Evolutionary conservation across 805 yeast genomes (phyloP).

Genomic region (Martiniozyma abietophila): DNA sequence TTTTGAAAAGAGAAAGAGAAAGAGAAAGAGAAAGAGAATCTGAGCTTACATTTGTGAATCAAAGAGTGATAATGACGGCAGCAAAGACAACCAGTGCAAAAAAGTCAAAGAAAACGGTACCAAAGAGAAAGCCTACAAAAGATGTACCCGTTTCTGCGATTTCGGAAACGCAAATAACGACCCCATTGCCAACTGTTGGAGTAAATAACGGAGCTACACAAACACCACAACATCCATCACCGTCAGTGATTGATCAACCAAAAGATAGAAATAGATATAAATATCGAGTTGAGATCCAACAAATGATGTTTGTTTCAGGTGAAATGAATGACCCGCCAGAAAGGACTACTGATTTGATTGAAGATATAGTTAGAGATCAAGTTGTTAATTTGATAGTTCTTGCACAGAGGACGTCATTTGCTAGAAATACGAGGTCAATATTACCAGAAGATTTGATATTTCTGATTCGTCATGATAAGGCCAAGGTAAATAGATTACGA

Average conservation of each 20-base stretch:
- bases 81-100: too few relatives aligned
- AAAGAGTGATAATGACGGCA: too few relatives aligned
- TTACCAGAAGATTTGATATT: constrained; percentile 92
- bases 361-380: constrained; percentile 91
- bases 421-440: constrained; percentile 75
- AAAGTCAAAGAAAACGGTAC: too few relatives aligned
- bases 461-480: constrained; percentile 83
- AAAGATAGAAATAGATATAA: constrained; percentile 42
- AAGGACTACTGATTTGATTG: constrained; percentile 86
- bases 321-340: constrained; percentile 92
- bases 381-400: constrained; percentile 77
- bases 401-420: constrained; percentile 66
- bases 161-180: too few relatives aligned
- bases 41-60: too few relatives aligned
- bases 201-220: too few relatives aligned
- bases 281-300: constrained; percentile 89
- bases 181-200: too few relatives aligned
- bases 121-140: too few relatives aligned
- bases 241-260: constrained; percentile 3
- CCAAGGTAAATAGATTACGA: constrained; percentile 83
- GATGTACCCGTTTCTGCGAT: too few relatives aligned
- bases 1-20: too few relatives aligned
- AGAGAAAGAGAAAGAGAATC: too few relatives aligned
- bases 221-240: too few relatives aligned
- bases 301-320: constrained; percentile 98